A percentile compares a stretch with the other conserved stretches of the same genome.
These are phyloP conservation scores for Brasenia schreberi DNA, from an alignment of 164 flowering plant genomes.

Conservation along the genomic window DNA sequence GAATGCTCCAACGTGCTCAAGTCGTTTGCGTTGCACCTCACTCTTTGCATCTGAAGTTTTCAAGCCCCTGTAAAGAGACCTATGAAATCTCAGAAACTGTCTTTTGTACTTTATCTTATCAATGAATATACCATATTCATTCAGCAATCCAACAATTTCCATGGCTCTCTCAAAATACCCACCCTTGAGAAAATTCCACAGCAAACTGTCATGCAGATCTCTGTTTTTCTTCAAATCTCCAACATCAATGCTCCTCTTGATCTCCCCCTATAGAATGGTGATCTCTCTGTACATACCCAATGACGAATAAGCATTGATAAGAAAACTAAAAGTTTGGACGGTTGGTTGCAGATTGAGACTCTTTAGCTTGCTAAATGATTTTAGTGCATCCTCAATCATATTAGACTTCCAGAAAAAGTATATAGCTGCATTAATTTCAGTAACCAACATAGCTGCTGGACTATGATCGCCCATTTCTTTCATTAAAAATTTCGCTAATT, in stretches of 20 bases:
- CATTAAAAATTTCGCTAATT: conserved; percentile 25
- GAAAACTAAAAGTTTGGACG: conserved; percentile 35
- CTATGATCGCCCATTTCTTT: conserved; percentile 23
- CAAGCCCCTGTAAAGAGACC: conserved; percentile 54
- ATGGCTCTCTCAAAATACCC: conserved; percentile 87
- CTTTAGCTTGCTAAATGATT: conserved; percentile 47
- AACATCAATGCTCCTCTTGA: conserved; percentile 41
- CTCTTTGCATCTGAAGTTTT: conserved; percentile 37
- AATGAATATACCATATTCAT: conserved; percentile 25
- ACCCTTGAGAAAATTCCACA: conserved; percentile 58
- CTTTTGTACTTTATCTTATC: conserved; percentile 58
- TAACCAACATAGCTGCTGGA: conserved; percentile 15
- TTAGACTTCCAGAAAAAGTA: conserved; percentile 73
- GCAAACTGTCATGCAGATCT: conserved; percentile 51
- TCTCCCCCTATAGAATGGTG: conserved; percentile 82
- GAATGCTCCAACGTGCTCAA: conserved; percentile 51
- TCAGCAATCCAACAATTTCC: conserved; percentile 56
- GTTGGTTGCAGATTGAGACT: conserved; percentile 42
- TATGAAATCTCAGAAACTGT: conserved; percentile 65
- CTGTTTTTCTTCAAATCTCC: conserved; percentile 19
- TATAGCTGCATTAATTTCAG: conserved; percentile 59
- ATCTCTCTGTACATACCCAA: conserved; percentile 60
- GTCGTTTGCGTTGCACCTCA: conserved; percentile 61
- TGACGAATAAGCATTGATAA: conserved; percentile 47
- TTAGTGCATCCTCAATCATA: conserved; percentile 74